Evolutionary conservation across 257 asterid genomes (phyloP).

Genomic region (Paulownia fortunei): DNA sequence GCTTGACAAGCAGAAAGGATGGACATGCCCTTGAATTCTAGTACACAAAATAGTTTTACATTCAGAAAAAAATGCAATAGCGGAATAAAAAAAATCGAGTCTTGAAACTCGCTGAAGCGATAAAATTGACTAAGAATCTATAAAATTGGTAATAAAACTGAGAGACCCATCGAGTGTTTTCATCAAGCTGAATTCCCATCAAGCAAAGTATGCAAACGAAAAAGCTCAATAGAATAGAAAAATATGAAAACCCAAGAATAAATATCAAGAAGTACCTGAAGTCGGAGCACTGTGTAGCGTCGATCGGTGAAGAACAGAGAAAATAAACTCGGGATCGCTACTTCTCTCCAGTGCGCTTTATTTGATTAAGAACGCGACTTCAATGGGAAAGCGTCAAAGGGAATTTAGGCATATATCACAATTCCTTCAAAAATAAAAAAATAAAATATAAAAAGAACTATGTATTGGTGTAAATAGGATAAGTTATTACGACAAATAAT

Average conservation of each 20-base stretch:
- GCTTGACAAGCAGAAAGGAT: background rate
- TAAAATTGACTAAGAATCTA: background rate
- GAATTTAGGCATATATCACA: no score
- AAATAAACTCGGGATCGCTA: background rate
- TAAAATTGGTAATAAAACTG: background rate
- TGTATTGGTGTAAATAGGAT: no score
- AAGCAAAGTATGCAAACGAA: background rate
- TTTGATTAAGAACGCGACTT: background rate
- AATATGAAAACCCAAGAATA: background rate
- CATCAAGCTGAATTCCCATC: background rate
- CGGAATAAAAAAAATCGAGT: background rate
- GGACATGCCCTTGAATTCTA: background rate
- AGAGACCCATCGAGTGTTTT: background rate
- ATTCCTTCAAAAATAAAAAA: no score
- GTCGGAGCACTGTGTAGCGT: background rate
- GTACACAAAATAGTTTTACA: background rate
- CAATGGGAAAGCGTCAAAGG: background rate
- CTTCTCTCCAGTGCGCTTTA: background rate
- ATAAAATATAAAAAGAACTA: no score
- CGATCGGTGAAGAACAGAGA: background rate
- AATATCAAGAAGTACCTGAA: background rate
- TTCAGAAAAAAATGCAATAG: background rate
- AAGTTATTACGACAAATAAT: no score
- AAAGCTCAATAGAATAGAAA: background rate
- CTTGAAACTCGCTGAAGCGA: background rate